phyloP scores from a whole-genome alignment of 1,284 basidiomycete species.

The Boletus smithii region DNA sequence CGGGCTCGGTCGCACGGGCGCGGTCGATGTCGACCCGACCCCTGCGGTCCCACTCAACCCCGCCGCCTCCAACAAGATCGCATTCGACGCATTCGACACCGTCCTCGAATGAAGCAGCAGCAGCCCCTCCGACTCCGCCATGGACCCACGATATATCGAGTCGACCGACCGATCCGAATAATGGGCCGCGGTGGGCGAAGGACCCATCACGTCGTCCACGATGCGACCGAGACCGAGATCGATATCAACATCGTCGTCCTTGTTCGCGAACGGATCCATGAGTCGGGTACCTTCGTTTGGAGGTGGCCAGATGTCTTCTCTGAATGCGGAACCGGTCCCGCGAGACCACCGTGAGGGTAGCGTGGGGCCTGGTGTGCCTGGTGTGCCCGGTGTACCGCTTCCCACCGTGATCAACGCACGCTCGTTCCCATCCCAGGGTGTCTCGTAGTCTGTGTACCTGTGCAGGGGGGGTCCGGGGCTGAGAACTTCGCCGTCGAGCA shows the following conservation, averaged over 20 bases:
- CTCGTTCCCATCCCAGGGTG: constrained; percentile 26
- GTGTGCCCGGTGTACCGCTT: not conserved
- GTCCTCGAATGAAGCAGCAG: constrained; percentile 12
- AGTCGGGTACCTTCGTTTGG: constrained; percentile 47
- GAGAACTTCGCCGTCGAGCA: constrained; percentile 47
- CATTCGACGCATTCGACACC: constrained; percentile 22
- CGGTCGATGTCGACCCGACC: too few species aligned
- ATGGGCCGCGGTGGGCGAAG: constrained; percentile 16
- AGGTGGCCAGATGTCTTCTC: constrained; percentile 50
- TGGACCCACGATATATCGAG: constrained; percentile 19
- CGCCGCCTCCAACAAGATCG: constrained; percentile 24
- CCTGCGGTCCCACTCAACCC: constrained; percentile 7
- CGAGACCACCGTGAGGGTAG: constrained; percentile 19
- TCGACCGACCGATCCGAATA: constrained; percentile 26
- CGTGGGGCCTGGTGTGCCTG: too few species aligned
- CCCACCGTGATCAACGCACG: too few species aligned
- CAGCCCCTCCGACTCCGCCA: constrained; percentile 7
- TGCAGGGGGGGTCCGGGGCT: constrained; percentile 31
- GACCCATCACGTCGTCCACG: constrained; percentile 54
- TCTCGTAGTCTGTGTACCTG: constrained; percentile 21
- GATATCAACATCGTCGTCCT: too few species aligned
- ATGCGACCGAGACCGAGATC: constrained; percentile 36
- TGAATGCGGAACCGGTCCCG: constrained; percentile 49
- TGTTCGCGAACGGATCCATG: constrained; percentile 41
- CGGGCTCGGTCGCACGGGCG: constrained; percentile 23